Evolutionary conservation across 2,329 filamentous ascomycete species (phyloP).

Genomic region (Hymenoscyphus scutula): DNA sequence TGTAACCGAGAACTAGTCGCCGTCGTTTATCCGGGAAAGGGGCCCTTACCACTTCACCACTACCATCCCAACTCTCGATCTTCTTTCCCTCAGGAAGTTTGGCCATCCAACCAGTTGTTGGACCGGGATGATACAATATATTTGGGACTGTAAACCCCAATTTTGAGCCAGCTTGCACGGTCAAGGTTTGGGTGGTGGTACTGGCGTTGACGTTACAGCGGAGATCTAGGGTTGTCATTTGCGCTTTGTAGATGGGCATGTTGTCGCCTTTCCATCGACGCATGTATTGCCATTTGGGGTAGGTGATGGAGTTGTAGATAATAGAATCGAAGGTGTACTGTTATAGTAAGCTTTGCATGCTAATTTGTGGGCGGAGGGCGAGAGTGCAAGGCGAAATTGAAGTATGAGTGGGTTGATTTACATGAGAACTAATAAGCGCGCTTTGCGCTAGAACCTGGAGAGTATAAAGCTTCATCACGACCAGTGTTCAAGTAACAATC

Average conservation of each 20-base stretch:
- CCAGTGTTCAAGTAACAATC: no score
- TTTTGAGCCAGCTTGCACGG: background rate
- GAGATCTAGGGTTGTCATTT: background rate
- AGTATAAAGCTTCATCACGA: no score
- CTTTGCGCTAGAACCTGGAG: no score
- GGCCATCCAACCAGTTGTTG: conserved; percentile 1
- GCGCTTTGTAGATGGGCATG: conserved; percentile 4
- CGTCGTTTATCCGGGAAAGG: no score
- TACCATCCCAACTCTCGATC: background rate
- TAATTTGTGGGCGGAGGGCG: no score
- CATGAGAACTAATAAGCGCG: no score
- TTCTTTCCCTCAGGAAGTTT: background rate
- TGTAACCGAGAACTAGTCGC: no score
- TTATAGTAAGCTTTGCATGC: no score
- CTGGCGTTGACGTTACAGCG: conserved; percentile 7
- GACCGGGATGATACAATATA: conserved; percentile 5
- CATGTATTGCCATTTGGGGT: conserved; percentile 4
- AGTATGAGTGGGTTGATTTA: no score
- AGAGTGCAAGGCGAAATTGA: no score
- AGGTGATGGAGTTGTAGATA: background rate
- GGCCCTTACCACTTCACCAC: background rate
- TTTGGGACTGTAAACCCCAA: background rate
- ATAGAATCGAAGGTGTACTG: no score
- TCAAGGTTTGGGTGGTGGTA: background rate
- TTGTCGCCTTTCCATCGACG: conserved; percentile 5